Base-by-base conservation (phyloP, 371 early-diverging fungal species). In the Actinomortierella ambigua region DNA sequence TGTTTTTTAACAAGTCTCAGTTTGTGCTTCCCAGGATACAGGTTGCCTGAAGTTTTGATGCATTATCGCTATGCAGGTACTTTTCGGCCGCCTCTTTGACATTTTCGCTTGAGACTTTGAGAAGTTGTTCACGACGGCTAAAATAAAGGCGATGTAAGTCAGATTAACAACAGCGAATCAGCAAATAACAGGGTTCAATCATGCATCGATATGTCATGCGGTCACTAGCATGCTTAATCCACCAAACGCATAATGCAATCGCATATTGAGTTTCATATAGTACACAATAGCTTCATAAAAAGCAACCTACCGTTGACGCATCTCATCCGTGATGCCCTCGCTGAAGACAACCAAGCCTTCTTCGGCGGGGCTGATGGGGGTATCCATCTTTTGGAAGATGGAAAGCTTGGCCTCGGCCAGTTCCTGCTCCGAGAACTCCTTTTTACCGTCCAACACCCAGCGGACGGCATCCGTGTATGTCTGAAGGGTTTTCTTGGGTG, bases 381-480 rank as follows among this genome's bases (percentile, higher is more conserved):
- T 70, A 80, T 97, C 97, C 42, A 96, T 69, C 22, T 82, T 75
- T 61, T 90, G 88, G 82, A 98, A 94, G 48, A 95, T 80, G 8
- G 93, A 88, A n/a, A 98, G 61, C 75, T 98, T 98, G 24, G 97
- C 95, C 77, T 98, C 96, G 15, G 85, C 85, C 79, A 98, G 63
- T 67, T 95, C 94, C 69, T 88, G 63, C 1, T 79, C 77, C 3
- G 70, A 66, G 24, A 71, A 63, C 3, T 62, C 64, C 9, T 58
- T 29, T 3, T 59, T 52, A 5, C 76, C 81, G 20, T 84, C 63
- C 39, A 69, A 53, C 0, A 87, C 87, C 95, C 95, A 95, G 24
- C 85, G 80, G 1, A 88, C 75, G 0, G 90, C 83, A 13, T 82
- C 57, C 27, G 63, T 65, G 59, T 86, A 98, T 0, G 92, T 89